Percentiles rank a stretch among this genome's conserved stretches.
Evolutionary conservation across 208 protist species (phyloP).

Genomic region (Leishmania major): DNA sequence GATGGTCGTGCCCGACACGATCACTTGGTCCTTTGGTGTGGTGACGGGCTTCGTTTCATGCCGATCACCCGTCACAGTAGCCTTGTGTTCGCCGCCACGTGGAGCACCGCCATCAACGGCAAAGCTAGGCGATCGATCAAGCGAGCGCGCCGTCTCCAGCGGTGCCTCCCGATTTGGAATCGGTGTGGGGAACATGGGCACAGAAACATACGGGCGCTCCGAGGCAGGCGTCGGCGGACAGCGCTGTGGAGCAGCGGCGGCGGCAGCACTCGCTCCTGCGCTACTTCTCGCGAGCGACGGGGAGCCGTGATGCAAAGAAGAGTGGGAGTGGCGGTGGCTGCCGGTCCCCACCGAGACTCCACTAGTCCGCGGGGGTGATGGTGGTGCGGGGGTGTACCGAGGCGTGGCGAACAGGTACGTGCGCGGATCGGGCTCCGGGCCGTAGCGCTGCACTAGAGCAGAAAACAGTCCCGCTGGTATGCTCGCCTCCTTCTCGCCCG

Average conservation of each 20-base stretch:
- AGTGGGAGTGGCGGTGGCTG: background rate
- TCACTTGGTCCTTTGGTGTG: conserved; percentile 18
- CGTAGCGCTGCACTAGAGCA: conserved; percentile 45
- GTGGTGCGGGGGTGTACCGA: conserved; percentile 39
- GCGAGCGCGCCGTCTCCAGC: conserved; percentile 18
- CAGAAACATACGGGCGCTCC: conserved; percentile 25
- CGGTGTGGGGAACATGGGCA: conserved; percentile 36
- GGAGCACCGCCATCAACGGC: conserved; percentile 4
- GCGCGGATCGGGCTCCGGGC: conserved; percentile 73
- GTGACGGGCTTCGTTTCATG: background rate
- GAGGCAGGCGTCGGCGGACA: conserved; percentile 23
- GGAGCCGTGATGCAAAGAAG: background rate
- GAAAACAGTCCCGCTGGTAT: conserved; percentile 39
- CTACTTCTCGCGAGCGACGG: background rate
- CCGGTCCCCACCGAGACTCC: background rate
- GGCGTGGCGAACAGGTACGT: conserved; percentile 70
- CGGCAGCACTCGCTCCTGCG: background rate
- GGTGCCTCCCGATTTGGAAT: conserved; percentile 11
- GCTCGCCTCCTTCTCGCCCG: conserved; percentile 4
- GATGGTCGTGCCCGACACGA: conserved; percentile 1
- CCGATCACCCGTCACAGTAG: background rate
- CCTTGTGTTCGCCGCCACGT: background rate
- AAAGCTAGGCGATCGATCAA: conserved; percentile 27
- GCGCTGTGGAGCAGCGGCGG: conserved; percentile 8
- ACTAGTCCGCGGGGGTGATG: background rate